These are phyloP conservation scores for Lineolata rhizophorae DNA, from an alignment of 495 filamentous ascomycete species.

Conservation along the genomic window DNA sequence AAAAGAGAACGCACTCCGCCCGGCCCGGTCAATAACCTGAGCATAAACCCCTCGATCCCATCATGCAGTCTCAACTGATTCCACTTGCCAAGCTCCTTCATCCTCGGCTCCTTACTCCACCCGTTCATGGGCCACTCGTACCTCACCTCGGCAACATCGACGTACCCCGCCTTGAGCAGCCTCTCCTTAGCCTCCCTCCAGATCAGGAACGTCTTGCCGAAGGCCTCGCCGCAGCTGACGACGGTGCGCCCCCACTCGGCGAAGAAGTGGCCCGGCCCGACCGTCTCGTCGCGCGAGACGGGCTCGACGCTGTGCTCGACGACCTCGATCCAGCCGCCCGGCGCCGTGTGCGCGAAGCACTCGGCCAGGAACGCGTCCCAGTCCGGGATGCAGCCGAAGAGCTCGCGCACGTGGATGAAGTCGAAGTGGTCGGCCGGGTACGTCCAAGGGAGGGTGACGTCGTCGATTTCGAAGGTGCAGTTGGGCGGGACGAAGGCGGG, in stretches of 20 bases:
- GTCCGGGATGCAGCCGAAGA: conserved; percentile 13
- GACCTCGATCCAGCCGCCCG: conserved; percentile 15
- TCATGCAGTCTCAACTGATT: conserved; percentile 9
- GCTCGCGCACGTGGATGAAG: conserved; percentile 13
- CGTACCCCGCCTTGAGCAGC: conserved; percentile 11
- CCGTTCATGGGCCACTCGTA: conserved; percentile 11
- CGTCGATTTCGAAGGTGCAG: conserved; percentile 36
- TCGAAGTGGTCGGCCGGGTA: conserved; percentile 17
- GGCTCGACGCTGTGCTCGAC: conserved; percentile 10
- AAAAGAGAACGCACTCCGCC: conserved; percentile 4
- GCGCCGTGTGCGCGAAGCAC: conserved; percentile 9
- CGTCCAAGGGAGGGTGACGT: conserved; percentile 26
- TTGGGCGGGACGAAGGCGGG: conserved; percentile 30
- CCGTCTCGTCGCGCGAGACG: conserved; percentile 7
- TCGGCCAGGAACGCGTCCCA: conserved; percentile 11
- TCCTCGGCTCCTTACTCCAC: conserved; percentile 8
- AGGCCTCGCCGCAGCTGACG: conserved; percentile 7
- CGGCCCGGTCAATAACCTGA: conserved; percentile 8
- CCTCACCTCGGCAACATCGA: conserved; percentile 8
- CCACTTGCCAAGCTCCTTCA: conserved; percentile 10
- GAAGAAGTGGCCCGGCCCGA: conserved; percentile 9
- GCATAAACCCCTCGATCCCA: conserved; percentile 10
- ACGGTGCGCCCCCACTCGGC: conserved; percentile 8
- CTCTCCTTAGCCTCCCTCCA: conserved; percentile 6
- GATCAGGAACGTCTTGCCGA: conserved; percentile 11